These are phyloP conservation scores for Agrocybe praecox DNA, from an alignment of 768 basidiomycete species.

Conservation along the genomic window DNA sequence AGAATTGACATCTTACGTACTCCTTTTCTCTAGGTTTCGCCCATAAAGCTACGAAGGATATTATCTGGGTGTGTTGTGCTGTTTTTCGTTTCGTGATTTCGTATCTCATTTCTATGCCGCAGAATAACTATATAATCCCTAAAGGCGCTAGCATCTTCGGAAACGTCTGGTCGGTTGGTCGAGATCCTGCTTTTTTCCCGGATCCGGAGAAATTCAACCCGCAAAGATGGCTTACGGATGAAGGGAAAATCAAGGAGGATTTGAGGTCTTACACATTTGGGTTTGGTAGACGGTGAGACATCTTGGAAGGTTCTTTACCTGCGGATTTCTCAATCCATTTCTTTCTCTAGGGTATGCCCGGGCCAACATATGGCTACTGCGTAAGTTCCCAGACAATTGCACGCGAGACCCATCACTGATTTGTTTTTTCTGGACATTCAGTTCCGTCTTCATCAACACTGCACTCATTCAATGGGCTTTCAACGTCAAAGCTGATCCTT, in stretches of 20 bases:
- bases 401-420: neutral
- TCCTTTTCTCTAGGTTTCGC: slow-evolving; percentile 44
- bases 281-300: slow-evolving; percentile 47
- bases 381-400: slow-evolving; percentile 22
- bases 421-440: slow-evolving; percentile 16
- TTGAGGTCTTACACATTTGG: slow-evolving; percentile 57
- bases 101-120: neutral
- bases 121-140: slow-evolving; percentile 55
- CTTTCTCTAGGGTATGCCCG: slow-evolving; percentile 57
- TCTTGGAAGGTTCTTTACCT: neutral
- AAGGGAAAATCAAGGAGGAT: slow-evolving; percentile 52
- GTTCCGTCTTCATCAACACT: slow-evolving; percentile 68
- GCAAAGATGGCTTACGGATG: slow-evolving; percentile 52
- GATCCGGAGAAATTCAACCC: slow-evolving; percentile 63
- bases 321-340: neutral
- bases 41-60: slow-evolving; percentile 65
- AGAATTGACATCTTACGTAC: neutral
- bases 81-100: neutral
- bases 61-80: slow-evolving; percentile 55
- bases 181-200: slow-evolving; percentile 59
- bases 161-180: slow-evolving; percentile 63
- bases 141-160: slow-evolving; percentile 60
- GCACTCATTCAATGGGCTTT: slow-evolving; percentile 71
- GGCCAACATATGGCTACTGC: slow-evolving; percentile 61
- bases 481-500: slow-evolving; percentile 50